Evolutionary conservation across 495 filamentous ascomycete genomes (phyloP), one percentile per base, ranked within the genome.

Genomic region (Neurospora sp.): DNA sequence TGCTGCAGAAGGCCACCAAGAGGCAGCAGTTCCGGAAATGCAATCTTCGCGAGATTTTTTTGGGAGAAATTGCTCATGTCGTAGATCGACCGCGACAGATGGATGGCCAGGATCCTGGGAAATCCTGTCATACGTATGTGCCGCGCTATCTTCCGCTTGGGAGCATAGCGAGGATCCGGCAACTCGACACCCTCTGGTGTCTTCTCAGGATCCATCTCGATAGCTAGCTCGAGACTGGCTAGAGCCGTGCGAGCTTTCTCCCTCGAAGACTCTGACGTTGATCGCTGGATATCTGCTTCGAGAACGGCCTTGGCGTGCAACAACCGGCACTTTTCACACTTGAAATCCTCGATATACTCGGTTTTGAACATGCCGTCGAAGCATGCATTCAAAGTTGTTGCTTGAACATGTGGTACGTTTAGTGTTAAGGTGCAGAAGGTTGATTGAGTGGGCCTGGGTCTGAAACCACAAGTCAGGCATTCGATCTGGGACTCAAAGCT

Each of bases 281-380:
- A 83, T 69, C 84, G 85, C 27, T 77, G 70, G 22, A 80, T 16
- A 42, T 85, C 81, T 18, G 77, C 69, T 73, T 83, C 77, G 27
- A 83, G 69, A 18, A 80, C 65, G 1, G 74, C 74, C 70, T 78
- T 77, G 3, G 94, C 94, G 81, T 97, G 91, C 65, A 91, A 79
- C n/a, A 99, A 85, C 12, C 93, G 91, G 73, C 96, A 99, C 76
- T 89, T 92, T 73, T 98, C 96, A 80, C 96, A 99, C 68, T 91
- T 92, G 82, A 95, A 99, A 78, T 97, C 96, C 70, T 99, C 96
- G 70, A 99, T 97, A 77, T 93, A 91, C 77, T 99, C 96, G 0
- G 91, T 93, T 79, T 97, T 98, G 74, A 99, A 89, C 80, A 98
- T 89, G 20, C 91, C 92, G 80, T 99, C 96, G 72, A 98, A 94